Evolutionary conservation across 225 moss, liverwort and hornwort species (phyloP).

Genomic region (Thuidium tamariscinum): DNA sequence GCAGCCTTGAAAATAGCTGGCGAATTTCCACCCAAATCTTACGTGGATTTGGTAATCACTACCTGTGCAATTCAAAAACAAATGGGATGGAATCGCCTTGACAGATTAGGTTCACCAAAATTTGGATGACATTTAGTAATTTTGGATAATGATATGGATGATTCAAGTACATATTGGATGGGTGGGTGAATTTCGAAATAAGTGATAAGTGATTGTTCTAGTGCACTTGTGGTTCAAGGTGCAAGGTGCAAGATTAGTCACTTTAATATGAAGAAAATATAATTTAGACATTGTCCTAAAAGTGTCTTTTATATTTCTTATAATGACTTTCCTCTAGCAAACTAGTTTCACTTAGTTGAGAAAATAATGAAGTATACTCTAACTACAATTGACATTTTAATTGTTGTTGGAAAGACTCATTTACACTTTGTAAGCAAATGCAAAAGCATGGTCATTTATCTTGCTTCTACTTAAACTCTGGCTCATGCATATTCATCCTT

Average conservation of each 20-base stretch:
- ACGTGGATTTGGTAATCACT: background rate
- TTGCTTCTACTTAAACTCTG: background rate
- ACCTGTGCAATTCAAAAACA: background rate
- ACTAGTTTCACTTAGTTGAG: fast-evolving
- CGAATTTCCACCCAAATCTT: background rate
- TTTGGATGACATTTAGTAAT: background rate
- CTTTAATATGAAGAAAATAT: background rate
- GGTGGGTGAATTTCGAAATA: background rate
- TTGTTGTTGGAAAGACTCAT: fast-evolving
- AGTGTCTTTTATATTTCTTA: background rate
- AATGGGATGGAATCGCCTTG: background rate
- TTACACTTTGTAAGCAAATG: fast-evolving
- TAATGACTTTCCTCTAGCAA: fast-evolving
- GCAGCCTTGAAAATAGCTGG: background rate
- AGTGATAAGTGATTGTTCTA: background rate
- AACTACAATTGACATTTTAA: background rate
- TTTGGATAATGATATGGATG: background rate
- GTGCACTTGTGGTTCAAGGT: fast-evolving
- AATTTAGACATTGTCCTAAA: background rate
- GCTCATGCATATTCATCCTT: fast-evolving
- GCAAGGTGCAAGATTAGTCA: fast-evolving
- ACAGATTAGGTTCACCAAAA: background rate
- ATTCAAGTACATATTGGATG: background rate
- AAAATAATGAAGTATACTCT: background rate
- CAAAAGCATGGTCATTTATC: background rate